Evolutionary conservation across 2,329 filamentous ascomycete species (phyloP).

Genomic region (Blumeria hordei): DNA sequence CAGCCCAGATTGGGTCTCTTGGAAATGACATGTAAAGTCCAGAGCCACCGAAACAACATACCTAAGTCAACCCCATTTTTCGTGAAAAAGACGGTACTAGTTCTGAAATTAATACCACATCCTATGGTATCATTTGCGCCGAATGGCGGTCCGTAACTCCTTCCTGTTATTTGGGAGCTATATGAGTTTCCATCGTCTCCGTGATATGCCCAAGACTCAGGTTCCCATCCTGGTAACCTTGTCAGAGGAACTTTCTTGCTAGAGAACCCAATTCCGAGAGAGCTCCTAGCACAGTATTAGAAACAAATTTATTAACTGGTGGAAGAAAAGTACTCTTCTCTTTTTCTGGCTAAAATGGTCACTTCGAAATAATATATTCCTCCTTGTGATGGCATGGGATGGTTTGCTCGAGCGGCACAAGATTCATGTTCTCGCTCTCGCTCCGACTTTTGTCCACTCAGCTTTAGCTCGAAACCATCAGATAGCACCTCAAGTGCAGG

Average conservation of each 20-base stretch:
- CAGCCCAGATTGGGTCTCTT: neutral
- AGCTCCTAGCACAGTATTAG: constrained; percentile 20
- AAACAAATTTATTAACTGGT: neutral
- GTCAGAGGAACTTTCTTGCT: constrained; percentile 26
- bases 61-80: constrained; percentile 35
- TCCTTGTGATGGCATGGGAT: constrained; percentile 68
- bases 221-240: constrained; percentile 40
- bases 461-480: constrained; percentile 50
- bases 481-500: constrained; percentile 46
- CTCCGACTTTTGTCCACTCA: constrained; percentile 22
- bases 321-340: constrained; percentile 31
- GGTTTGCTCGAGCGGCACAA: constrained; percentile 57
- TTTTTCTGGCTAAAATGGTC: constrained; percentile 36
- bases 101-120: constrained; percentile 41
- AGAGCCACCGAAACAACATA: constrained; percentile 14
- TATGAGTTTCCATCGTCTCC: constrained; percentile 42
- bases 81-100: constrained; percentile 41
- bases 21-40: neutral
- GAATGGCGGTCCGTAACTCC: constrained; percentile 31
- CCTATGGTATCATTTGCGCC: constrained; percentile 33
- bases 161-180: constrained; percentile 29
- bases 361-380: constrained; percentile 91
- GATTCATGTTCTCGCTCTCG: constrained; percentile 44
- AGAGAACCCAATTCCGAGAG: constrained; percentile 38
- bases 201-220: constrained; percentile 44